A percentile compares a stretch with the other conserved stretches of the same genome.
These are phyloP conservation scores for Mediolabrus comicus DNA, from an alignment of 108 stramenopile species.

Conservation along the genomic window DNA sequence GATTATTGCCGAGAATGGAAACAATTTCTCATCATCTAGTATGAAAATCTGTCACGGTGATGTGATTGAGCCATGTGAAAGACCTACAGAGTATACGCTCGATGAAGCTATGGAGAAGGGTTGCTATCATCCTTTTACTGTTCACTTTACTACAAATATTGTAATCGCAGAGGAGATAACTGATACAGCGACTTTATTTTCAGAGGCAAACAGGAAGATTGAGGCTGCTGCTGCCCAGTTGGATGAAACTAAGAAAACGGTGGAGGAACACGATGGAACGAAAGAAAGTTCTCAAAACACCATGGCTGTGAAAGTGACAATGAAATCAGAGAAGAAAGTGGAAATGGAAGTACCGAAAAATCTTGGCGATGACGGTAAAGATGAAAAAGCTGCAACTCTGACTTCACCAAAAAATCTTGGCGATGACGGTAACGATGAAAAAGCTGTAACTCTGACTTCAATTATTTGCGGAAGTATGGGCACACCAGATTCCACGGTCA, in stretches of 20 bases:
- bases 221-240: not conserved
- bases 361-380: not conserved
- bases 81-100: not conserved
- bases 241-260: not conserved
- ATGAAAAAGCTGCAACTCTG: not conserved
- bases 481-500: not conserved
- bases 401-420: not conserved
- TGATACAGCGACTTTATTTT: not conserved
- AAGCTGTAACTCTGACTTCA: not conserved
- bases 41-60: not conserved
- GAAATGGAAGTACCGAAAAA: constrained; percentile 5
- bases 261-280: not conserved
- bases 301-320: not conserved
- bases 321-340: not conserved
- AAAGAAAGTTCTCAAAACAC: not conserved
- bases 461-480: not conserved
- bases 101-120: not conserved
- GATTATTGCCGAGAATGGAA: not conserved
- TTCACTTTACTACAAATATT: not conserved
- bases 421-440: not conserved
- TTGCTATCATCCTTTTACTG: not conserved
- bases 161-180: not conserved
- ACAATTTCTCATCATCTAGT: not conserved
- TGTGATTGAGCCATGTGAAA: constrained; percentile 6
- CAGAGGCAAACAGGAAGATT: constrained; percentile 1